phyloP scores from a whole-genome alignment of 2,329 filamentous ascomycete genomes.

The Verticillium tricorpus region DNA sequence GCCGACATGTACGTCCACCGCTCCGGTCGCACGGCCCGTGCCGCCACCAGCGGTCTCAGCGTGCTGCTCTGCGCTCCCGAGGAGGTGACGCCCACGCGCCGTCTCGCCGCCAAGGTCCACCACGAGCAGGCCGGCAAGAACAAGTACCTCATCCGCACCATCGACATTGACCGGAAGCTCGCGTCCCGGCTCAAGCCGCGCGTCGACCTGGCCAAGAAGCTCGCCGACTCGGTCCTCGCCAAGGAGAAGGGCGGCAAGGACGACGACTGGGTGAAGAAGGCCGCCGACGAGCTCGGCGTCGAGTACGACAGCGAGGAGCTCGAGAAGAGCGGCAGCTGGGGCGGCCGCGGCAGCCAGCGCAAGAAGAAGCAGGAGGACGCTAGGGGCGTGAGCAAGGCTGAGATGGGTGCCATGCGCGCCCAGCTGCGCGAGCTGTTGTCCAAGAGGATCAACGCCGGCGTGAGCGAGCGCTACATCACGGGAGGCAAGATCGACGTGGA shows the following conservation, averaged over 20 bases:
- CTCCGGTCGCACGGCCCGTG: conserved; percentile 89
- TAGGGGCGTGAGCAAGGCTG: conserved; percentile 63
- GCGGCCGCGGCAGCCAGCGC: conserved; percentile 67
- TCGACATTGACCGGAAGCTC: conserved; percentile 79
- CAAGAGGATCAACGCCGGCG: conserved; percentile 77
- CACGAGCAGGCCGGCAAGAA: conserved; percentile 47
- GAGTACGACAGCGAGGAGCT: conserved; percentile 91
- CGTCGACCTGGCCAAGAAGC: conserved; percentile 75
- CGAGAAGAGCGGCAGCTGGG: conserved; percentile 56
- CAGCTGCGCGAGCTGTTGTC: conserved; percentile 68
- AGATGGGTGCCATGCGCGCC: conserved; percentile 64
- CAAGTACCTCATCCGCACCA: conserved; percentile 65
- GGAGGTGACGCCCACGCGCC: conserved; percentile 78
- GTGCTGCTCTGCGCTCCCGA: conserved; percentile 88
- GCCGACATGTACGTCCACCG: conserved; percentile 95
- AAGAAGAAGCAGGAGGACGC: conserved; percentile 72
- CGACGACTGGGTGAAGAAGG: conserved; percentile 76
- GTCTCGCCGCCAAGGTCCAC: conserved; percentile 86
- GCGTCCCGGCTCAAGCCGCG: conserved; percentile 72
- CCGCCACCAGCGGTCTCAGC: conserved; percentile 70
- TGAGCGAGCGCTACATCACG: conserved; percentile 82
- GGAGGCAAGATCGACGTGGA: conserved; percentile 81
- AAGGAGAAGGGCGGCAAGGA: conserved; percentile 84
- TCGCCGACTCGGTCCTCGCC: conserved; percentile 76
- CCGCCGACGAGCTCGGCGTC: conserved; percentile 88